phyloP scores from a whole-genome alignment of 768 basidiomycete genomes.

The Mycena haematopus region DNA sequence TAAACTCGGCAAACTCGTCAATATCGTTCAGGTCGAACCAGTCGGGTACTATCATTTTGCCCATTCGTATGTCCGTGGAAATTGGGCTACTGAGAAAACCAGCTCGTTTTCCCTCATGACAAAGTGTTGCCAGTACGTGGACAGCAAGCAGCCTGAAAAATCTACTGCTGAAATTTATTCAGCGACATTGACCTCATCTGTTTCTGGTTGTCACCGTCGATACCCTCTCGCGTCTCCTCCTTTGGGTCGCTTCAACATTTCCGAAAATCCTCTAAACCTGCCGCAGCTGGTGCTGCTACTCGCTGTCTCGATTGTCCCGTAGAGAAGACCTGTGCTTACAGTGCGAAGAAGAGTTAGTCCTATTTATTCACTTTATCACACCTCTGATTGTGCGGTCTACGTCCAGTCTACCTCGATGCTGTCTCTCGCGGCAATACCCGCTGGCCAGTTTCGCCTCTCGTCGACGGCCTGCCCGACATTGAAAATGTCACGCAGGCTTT shows the following conservation, averaged over 20 bases:
- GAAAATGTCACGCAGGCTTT: constrained; percentile 83
- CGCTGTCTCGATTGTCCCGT: constrained; percentile 81
- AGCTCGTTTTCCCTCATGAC: constrained; percentile 88
- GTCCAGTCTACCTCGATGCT: constrained; percentile 88
- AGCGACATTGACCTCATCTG: constrained; percentile 89
- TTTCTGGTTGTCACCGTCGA: constrained; percentile 73
- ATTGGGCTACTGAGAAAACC: constrained; percentile 72
- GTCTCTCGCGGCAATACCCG: constrained; percentile 56
- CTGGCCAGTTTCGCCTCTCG: constrained; percentile 75
- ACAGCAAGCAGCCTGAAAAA: constrained; percentile 2
- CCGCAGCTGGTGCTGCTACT: constrained; percentile 65
- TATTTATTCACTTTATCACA: background rate
- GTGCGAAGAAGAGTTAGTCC: constrained; percentile 79
- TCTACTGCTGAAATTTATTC: constrained; percentile 10
- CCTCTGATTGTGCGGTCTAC: constrained; percentile 17
- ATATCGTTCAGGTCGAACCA: constrained; percentile 85
- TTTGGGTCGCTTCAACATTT: constrained; percentile 90
- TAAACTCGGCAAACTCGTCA: constrained; percentile 76
- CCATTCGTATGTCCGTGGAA: constrained; percentile 86
- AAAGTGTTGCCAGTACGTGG: constrained; percentile 85
- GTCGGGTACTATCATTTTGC: constrained; percentile 90
- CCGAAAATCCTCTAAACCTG: constrained; percentile 73
- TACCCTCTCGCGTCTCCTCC: constrained; percentile 75
- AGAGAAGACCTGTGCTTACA: constrained; percentile 80
- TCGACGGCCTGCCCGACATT: constrained; percentile 86